Percentiles rank a stretch among this genome's conserved stretches.
phyloP scores from a whole-genome alignment of 176 grass and related monocot species.

The Paspalum notatum region DNA sequence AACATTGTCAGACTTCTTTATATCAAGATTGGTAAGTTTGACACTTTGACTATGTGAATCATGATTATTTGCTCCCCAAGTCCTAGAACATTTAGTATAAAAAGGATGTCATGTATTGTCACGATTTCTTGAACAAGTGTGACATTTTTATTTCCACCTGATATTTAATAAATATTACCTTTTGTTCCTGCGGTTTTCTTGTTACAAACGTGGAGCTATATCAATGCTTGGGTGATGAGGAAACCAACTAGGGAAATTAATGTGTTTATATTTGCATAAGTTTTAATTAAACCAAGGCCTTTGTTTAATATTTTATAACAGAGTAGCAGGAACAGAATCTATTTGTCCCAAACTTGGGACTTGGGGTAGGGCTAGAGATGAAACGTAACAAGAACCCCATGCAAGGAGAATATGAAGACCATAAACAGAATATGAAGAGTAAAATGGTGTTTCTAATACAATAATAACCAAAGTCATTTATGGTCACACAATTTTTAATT shows the following conservation, averaged over 20 bases:
- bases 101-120: not conserved
- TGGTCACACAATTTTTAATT: too few relatives aligned
- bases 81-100: not conserved
- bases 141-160: not conserved
- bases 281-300: slow-evolving; percentile 9
- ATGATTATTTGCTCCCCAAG: slow-evolving; percentile 41
- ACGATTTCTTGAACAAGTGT: slow-evolving; percentile 14
- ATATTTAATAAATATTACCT: slow-evolving; percentile 26
- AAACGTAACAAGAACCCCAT: not conserved
- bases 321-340: not conserved
- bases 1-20: slow-evolving; percentile 88
- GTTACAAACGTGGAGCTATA: slow-evolving; percentile 24
- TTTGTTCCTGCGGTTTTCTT: slow-evolving; percentile 9
- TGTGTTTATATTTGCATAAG: not conserved
- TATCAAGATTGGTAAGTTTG: slow-evolving; percentile 86
- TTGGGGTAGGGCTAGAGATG: not conserved
- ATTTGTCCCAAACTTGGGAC: not conserved
- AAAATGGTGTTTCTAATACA: not conserved
- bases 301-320: not conserved
- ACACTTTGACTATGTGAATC: slow-evolving; percentile 31
- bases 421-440: too few relatives aligned
- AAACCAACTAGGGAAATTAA: slow-evolving; percentile 23
- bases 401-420: not conserved
- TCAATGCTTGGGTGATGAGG: slow-evolving; percentile 21
- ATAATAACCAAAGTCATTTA: not conserved